A percentile compares a stretch with the other conserved stretches of the same genome.
Evolutionary conservation across 2,329 filamentous ascomycete genomes (phyloP).

Genomic region (Cyanodermella asteris): DNA sequence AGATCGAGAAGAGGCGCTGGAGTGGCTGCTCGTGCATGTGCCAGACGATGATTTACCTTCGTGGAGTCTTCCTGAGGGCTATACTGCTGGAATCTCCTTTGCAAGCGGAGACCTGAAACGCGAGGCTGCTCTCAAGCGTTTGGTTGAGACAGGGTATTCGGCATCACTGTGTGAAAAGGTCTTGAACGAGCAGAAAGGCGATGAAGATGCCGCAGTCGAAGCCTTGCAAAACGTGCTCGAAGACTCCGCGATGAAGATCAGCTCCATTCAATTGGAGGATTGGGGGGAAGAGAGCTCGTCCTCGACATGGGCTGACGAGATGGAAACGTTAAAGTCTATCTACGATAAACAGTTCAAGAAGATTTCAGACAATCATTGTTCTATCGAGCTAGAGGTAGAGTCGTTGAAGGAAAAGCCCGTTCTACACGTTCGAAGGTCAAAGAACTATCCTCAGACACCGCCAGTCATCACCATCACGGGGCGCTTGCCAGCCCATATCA

Average conservation of each 20-base stretch:
- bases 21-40: conserved; percentile 92
- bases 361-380: conserved; percentile 41
- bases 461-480: conserved; percentile 48
- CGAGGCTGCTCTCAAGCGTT: conserved; percentile 61
- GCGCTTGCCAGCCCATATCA: conserved; percentile 73
- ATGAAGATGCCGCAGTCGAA: conserved; percentile 60
- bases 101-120: conserved; percentile 60
- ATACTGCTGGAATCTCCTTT: conserved; percentile 73
- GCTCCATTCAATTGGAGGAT: no score
- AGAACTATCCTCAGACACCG: conserved; percentile 46
- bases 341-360: conserved; percentile 52
- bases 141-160: conserved; percentile 68
- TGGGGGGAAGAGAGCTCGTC: no score
- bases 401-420: conserved; percentile 23
- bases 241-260: conserved; percentile 19
- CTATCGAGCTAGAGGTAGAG: conserved; percentile 39
- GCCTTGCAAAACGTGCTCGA: conserved; percentile 52
- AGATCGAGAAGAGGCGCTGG: conserved; percentile 74
- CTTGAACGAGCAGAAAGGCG: conserved; percentile 44
- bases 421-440: conserved; percentile 45
- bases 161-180: conserved; percentile 61
- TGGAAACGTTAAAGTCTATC: conserved; percentile 63
- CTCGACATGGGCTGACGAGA: conserved; percentile 82
- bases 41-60: conserved; percentile 88
- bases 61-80: conserved; percentile 82